Evolutionary conservation across 1,284 basidiomycete species (phyloP).

Genomic region (Cystobasidium sp.): DNA sequence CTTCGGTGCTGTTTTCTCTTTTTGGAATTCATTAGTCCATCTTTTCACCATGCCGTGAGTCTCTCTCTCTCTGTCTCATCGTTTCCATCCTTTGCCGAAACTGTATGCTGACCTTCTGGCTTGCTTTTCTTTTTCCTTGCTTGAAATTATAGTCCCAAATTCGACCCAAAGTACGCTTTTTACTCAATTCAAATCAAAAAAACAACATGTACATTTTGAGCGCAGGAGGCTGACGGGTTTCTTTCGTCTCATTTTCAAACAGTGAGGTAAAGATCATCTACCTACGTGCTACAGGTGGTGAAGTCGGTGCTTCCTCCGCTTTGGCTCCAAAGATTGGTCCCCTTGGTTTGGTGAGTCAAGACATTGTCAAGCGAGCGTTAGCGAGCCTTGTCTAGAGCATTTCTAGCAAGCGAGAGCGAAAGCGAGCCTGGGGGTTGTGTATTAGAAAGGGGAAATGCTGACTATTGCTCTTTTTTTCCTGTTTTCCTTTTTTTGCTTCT

Average conservation of each 20-base stretch:
- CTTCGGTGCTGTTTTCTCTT: background rate
- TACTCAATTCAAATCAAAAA: too few species aligned
- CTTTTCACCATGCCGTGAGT: conserved; percentile 33
- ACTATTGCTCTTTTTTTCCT: too few species aligned
- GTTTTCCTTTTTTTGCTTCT: conserved; percentile 57
- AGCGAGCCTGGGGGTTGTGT: too few species aligned
- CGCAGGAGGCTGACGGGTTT: too few species aligned
- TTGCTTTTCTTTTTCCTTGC: conserved; percentile 61
- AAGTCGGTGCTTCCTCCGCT: conserved; percentile 98
- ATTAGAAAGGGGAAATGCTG: too few species aligned
- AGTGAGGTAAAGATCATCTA: conserved; percentile 98
- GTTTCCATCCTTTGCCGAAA: too few species aligned
- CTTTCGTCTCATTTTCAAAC: too few species aligned
- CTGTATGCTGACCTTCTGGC: background rate
- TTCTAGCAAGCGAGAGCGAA: background rate
- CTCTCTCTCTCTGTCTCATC: background rate
- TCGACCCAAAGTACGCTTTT: conserved; percentile 64
- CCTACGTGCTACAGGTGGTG: conserved; percentile 84
- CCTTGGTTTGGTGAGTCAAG: conserved; percentile 84
- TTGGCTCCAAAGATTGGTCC: conserved; percentile 99
- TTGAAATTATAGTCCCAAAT: conserved; percentile 56
- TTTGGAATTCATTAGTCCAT: background rate
- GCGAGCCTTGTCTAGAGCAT: background rate
- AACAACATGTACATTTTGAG: too few species aligned
- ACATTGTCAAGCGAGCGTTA: background rate